Percentiles rank a stretch among this genome's conserved stretches.
Conservation (phyloP, 441 rosid genomes). For the Dalechampia spathulata region DNA sequence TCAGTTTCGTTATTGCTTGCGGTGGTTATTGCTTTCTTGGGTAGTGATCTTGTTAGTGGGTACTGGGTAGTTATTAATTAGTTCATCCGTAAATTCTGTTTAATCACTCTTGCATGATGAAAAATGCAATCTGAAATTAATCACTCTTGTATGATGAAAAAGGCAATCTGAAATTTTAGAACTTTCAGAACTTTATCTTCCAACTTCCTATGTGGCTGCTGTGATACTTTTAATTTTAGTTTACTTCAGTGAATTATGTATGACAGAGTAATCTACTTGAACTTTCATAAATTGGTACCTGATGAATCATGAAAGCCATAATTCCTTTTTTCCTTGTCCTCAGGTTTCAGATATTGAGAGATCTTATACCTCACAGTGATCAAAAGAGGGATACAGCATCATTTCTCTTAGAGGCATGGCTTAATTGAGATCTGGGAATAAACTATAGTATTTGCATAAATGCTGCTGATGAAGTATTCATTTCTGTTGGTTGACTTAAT, state of each 20-base stretch:
- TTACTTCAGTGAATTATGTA: neutral
- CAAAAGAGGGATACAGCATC: constrained; percentile 97
- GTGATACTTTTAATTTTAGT: no score
- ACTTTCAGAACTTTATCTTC: no score
- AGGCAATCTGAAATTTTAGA: no score
- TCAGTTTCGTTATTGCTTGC: no score
- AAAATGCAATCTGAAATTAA: no score
- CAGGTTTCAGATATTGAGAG: constrained; percentile 91
- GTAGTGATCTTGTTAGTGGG: no score
- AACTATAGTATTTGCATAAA: neutral
- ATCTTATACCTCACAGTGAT: constrained; percentile 80
- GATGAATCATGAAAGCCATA: neutral
- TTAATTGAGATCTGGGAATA: neutral
- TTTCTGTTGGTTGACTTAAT: constrained; percentile 15
- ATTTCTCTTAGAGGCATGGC: constrained; percentile 75
- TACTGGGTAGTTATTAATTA: no score
- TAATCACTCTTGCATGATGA: no score
- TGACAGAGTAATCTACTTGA: neutral
- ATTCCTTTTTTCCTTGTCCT: constrained; percentile 4
- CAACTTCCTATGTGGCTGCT: no score
- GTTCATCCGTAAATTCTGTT: no score
- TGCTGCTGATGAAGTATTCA: constrained; percentile 2
- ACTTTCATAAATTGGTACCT: neutral
- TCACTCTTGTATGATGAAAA: neutral
- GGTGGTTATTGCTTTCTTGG: no score